Conservation (phyloP, 1,139 yeast species). For the Pneumocystis canis region DNA sequence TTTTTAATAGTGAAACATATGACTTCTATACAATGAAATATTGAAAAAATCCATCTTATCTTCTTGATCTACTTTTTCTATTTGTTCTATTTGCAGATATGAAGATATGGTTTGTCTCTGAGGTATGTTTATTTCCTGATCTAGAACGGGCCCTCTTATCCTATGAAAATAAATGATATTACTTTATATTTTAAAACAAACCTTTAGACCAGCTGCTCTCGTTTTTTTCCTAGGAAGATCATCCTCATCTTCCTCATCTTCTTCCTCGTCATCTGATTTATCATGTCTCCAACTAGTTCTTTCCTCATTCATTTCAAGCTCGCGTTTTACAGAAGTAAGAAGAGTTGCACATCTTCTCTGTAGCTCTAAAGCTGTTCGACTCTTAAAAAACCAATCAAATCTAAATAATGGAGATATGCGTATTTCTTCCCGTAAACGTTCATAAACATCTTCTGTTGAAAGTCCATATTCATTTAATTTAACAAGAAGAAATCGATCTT, state of each 20-base stretch:
- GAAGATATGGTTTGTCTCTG: neutral
- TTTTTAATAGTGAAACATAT: neutral
- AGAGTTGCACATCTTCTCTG: conserved; percentile 72
- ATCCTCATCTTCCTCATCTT: conserved; percentile 14
- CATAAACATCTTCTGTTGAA: conserved; percentile 53
- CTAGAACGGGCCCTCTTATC: neutral
- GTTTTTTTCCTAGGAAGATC: conserved; percentile 7
- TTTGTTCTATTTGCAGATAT: neutral
- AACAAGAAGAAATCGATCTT: conserved; percentile 66
- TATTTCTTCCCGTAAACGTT: conserved; percentile 64
- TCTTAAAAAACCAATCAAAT: conserved; percentile 79
- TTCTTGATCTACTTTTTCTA: neutral
- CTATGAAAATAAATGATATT: neutral
- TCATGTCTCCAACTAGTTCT: conserved; percentile 30
- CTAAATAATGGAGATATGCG: conserved; percentile 56
- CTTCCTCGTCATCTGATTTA: conserved; percentile 10
- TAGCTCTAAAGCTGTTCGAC: conserved; percentile 73
- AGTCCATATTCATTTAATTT: conserved; percentile 68
- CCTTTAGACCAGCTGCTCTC: neutral
- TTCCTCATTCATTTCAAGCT: conserved; percentile 40
- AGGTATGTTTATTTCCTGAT: neutral
- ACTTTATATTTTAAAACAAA: neutral
- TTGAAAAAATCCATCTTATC: neutral
- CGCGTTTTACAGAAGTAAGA: conserved; percentile 63
- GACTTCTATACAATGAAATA: neutral